Percentiles rank a stretch among this genome's conserved stretches.
These are phyloP conservation scores for Tetrahymena malaccensis DNA, from an alignment of 73 alveolate genomes.

Conservation along the genomic window DNA sequence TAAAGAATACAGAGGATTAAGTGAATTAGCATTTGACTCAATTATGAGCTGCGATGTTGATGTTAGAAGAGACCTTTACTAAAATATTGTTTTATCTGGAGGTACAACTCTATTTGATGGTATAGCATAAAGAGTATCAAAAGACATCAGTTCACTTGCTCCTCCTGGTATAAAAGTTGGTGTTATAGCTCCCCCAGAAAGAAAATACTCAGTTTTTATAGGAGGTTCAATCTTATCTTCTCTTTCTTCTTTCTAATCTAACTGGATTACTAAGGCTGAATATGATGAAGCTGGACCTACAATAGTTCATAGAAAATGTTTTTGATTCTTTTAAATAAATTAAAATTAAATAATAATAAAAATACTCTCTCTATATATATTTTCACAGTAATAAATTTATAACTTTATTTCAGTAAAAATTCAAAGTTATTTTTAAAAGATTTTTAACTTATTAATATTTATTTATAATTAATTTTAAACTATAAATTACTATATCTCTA, in stretches of 20 bases:
- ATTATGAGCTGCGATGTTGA: slow-evolving; percentile 74
- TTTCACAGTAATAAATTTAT: background rate
- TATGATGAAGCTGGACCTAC: slow-evolving; percentile 95
- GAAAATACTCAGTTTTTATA: slow-evolving; percentile 94
- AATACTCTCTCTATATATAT: background rate
- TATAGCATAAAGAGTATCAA: slow-evolving; percentile 74
- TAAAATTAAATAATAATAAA: background rate
- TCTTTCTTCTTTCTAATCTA: slow-evolving; percentile 81
- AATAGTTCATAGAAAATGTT: slow-evolving; percentile 94
- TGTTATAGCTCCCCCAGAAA: slow-evolving; percentile 92
- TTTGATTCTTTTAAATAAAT: background rate
- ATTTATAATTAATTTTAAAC: no score
- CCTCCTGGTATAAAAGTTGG: slow-evolving; percentile 65
- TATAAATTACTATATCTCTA: no score
- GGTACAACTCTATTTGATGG: slow-evolving; percentile 83
- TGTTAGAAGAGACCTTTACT: slow-evolving; percentile 73
- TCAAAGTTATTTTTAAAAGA: no score
- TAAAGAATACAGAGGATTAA: slow-evolving; percentile 52
- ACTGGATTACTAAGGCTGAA: slow-evolving; percentile 96
- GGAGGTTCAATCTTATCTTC: slow-evolving; percentile 92
- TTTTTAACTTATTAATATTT: no score
- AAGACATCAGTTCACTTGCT: slow-evolving; percentile 75
- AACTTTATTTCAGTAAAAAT: no score
- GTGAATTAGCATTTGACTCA: slow-evolving; percentile 64
- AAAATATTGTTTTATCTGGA: slow-evolving; percentile 75